Evolutionary conservation across 202 grass and related monocot genomes (phyloP).

Genomic region (Eragrostis tef): DNA sequence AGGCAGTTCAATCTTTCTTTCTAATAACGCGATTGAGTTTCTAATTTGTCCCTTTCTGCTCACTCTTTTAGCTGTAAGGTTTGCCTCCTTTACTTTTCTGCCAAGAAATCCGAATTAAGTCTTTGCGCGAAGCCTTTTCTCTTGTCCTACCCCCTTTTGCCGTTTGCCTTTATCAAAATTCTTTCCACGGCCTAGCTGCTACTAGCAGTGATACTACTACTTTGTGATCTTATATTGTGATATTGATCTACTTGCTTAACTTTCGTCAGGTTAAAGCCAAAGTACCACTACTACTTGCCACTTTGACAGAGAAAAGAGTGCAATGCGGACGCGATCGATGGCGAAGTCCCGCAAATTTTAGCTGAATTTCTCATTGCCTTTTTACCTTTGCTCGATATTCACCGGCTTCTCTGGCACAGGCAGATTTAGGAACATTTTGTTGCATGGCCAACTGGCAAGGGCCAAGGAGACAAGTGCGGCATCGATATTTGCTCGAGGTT

Average conservation of each 20-base stretch:
- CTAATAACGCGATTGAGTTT: neutral
- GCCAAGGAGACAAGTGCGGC: neutral
- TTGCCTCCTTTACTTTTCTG: neutral
- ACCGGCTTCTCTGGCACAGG: neutral
- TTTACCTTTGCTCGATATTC: neutral
- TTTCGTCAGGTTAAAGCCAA: neutral
- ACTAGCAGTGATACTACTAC: neutral
- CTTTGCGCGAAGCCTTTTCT: neutral
- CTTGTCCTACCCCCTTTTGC: neutral
- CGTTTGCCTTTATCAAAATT: neutral
- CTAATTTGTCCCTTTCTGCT: neutral
- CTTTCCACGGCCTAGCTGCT: constrained; percentile 8
- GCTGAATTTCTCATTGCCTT: neutral
- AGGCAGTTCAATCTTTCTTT: too few relatives aligned
- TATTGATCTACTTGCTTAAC: neutral
- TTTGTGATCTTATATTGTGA: too few relatives aligned
- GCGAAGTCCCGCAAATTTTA: neutral
- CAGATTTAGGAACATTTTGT: neutral
- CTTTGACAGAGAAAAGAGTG: neutral
- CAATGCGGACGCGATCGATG: neutral
- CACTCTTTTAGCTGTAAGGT: neutral
- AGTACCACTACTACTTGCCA: neutral
- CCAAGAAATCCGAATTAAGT: neutral
- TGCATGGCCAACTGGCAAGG: too few relatives aligned
- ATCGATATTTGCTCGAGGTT: neutral